These are phyloP conservation scores for Dendrobium chrysotoxum DNA, from an alignment of 106 monocot genomes.

Conservation along the genomic window DNA sequence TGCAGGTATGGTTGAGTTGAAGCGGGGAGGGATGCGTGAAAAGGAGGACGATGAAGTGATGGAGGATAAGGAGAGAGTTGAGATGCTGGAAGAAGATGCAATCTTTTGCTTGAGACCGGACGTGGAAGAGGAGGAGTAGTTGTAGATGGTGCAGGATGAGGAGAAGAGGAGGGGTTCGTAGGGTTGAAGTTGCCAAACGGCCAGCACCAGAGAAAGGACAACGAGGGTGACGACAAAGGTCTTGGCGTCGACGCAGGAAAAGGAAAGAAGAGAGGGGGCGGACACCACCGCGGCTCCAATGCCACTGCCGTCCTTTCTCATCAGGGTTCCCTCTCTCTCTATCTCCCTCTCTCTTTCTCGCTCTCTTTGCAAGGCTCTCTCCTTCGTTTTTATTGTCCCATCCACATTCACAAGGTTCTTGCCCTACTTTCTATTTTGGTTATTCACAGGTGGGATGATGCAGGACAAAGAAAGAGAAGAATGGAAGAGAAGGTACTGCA, in stretches of 20 bases:
- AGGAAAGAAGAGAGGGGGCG: background rate
- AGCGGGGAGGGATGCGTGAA: no score
- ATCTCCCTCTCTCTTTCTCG: no score
- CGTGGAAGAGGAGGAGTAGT: background rate
- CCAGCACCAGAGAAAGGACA: slow-evolving; percentile 35
- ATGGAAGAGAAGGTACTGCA: no score
- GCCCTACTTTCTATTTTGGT: no score
- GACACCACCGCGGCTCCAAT: background rate
- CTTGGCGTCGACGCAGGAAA: slow-evolving; percentile 34
- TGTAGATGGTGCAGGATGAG: slow-evolving; percentile 3
- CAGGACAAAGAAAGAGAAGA: no score
- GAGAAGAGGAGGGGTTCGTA: slow-evolving; percentile 37
- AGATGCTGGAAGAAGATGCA: background rate
- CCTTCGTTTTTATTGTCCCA: no score
- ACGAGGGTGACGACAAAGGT: slow-evolving; percentile 35
- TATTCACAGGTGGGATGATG: no score
- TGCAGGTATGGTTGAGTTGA: no score
- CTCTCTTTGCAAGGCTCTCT: no score
- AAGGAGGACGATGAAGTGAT: no score
- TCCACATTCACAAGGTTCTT: no score
- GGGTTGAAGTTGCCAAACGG: slow-evolving; percentile 51
- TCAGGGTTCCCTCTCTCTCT: background rate
- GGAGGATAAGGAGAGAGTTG: background rate
- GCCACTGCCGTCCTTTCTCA: background rate
- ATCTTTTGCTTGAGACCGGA: background rate